Evolutionary conservation across 1,139 yeast species (phyloP), one percentile per base, ranked within the genome.

Genomic region (Candida albicans): DNA sequence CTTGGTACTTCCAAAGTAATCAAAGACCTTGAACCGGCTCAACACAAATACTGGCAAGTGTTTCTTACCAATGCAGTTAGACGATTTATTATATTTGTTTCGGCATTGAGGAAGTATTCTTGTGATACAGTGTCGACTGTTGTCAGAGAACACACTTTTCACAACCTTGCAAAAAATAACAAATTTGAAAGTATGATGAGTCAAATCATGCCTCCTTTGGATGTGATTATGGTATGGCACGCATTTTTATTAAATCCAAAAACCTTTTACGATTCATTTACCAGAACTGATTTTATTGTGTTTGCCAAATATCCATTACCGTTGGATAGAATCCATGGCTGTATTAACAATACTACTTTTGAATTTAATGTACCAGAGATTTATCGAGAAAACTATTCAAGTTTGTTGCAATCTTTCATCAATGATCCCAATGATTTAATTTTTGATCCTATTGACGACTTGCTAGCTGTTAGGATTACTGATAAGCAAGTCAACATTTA

Each of bases 201-300:
- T 3, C 4, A 5, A 9, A 3, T 43, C 3, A 33, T 43, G 12
- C 72, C 73, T 1, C 71, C 72, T 2, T 48, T 68, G 37, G 75
- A 70, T 46, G 62, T 70, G 4, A 42, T 69, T n/a, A 58, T 69
- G 65, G 68, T 70, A 1, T 70, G 75, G 76, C 75, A 70, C 49
- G 49, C 57, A 27, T 58, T 56, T 37, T 36, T 49, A 14, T 41
- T 52, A 33, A 46, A 53, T 38, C 52, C 59, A 3, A 51, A 52
- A 27, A 48, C 62, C 0, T 62, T 53, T 41, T 59, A 65, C 43
- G 70, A 67, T 37, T 60, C 59, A 27, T 58, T 62, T 29, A 44
- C 52, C 13, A 56, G 69, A 27, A 56, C 58, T 42, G 50, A 59
- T 12, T 53, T 60, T 35, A 35, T 47, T 15, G 44, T 49, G 39